phyloP scores from a whole-genome alignment of 2,329 filamentous ascomycete genomes.

The Aureobasidium sp. region DNA sequence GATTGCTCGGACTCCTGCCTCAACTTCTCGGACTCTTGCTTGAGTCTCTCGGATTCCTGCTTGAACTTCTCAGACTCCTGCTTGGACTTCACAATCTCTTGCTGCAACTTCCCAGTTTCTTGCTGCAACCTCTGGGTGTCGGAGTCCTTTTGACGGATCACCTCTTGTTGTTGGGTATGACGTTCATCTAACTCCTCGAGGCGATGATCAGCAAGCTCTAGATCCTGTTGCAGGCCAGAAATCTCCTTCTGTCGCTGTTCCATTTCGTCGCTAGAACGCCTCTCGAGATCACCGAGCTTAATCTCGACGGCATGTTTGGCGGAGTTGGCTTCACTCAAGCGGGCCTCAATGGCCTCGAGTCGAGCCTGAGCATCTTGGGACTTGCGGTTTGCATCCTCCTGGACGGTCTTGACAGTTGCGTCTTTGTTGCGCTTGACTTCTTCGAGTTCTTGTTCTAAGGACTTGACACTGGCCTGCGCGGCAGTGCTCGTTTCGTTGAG shows the following conservation, averaged over 20 bases:
- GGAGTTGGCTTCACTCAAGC: constrained; percentile 6
- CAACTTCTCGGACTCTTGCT: too few relatives aligned
- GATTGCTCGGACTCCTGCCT: too few relatives aligned
- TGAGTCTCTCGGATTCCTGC: too few relatives aligned
- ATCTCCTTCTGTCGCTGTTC: constrained; percentile 3
- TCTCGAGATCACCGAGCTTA: not conserved
- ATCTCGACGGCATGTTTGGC: not conserved
- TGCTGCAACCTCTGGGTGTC: too few relatives aligned
- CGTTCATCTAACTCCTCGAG: constrained; percentile 6
- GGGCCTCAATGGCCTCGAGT: not conserved
- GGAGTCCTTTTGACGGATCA: not conserved
- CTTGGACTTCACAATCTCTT: too few relatives aligned
- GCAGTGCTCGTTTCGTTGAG: not conserved
- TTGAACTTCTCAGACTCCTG: too few relatives aligned
- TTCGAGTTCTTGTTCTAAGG: not conserved
- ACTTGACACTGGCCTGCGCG: not conserved
- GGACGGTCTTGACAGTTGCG: not conserved
- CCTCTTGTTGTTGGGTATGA: not conserved
- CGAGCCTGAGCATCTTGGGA: not conserved
- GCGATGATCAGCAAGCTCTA: not conserved
- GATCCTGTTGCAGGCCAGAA: not conserved
- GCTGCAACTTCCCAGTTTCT: too few relatives aligned
- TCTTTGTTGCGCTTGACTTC: not conserved
- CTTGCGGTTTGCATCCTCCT: not conserved
- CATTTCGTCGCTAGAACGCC: not conserved